Conservation (phyloP, 2,329 filamentous ascomycete species). For the Phyllosticta citribraziliensis region DNA sequence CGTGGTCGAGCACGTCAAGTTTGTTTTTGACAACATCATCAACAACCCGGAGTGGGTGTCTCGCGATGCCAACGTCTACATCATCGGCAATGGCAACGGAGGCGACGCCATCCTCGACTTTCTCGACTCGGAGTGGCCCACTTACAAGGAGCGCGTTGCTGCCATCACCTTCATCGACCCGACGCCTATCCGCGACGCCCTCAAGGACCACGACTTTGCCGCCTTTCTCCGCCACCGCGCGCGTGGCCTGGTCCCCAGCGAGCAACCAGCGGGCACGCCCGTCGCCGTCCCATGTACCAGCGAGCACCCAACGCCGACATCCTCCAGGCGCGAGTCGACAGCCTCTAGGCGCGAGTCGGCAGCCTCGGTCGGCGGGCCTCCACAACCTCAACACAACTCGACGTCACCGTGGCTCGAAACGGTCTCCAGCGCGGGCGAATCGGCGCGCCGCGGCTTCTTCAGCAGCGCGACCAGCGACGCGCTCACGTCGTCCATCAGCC, state of each 20-base stretch:
- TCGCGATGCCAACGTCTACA: conserved; percentile 48
- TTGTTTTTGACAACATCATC: conserved; percentile 57
- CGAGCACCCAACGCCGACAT: background rate
- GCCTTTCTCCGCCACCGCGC: conserved; percentile 3
- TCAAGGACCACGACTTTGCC: background rate
- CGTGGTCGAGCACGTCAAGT: conserved; percentile 52
- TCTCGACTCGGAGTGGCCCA: background rate
- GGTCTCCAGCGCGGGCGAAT: background rate
- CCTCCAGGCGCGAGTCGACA: background rate
- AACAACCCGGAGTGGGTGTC: conserved; percentile 34
- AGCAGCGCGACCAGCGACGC: background rate
- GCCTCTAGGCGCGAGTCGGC: background rate
- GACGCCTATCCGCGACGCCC: background rate
- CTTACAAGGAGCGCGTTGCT: conserved; percentile 3
- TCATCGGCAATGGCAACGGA: conserved; percentile 50
- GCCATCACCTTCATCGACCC: conserved; percentile 5
- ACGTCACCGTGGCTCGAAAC: background rate
- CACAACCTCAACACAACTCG: background rate
- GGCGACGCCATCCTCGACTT: conserved; percentile 1
- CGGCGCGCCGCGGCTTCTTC: background rate
- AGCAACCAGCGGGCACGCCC: background rate
- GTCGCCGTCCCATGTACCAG: background rate
- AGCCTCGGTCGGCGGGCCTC: background rate
- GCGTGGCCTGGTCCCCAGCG: conserved; percentile 1
- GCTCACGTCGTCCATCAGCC: conserved; percentile 1